A percentile compares a stretch with the other conserved stretches of the same genome.
Evolutionary conservation across 148 eudicot genomes (phyloP).

Genomic region (Amaranthus palmeri): DNA sequence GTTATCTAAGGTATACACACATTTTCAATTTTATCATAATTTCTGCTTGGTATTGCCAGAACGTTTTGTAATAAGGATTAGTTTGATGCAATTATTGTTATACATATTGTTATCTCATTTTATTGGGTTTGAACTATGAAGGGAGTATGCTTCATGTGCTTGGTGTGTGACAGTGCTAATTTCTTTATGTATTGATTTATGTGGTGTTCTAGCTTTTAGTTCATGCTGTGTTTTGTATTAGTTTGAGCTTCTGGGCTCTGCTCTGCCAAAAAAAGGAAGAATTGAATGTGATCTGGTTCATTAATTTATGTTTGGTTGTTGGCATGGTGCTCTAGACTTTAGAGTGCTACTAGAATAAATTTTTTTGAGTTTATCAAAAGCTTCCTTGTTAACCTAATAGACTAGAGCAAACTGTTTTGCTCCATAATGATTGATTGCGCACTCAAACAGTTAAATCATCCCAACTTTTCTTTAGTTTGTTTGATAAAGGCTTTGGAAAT

Average conservation of each 20-base stretch:
- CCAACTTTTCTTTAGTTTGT: not conserved
- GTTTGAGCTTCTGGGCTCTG: not conserved
- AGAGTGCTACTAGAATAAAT: not conserved
- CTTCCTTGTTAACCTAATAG: not conserved
- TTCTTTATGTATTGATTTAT: not conserved
- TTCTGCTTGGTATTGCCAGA: not conserved
- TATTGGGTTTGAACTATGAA: not conserved
- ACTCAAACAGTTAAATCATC: not conserved
- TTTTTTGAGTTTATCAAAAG: not conserved
- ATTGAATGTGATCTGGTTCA: not conserved
- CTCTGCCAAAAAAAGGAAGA: not conserved
- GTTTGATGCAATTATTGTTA: not conserved
- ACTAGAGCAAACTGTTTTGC: not conserved
- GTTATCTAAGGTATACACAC: slow-evolving; percentile 73
- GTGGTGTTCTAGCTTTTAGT: not conserved
- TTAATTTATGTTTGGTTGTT: not conserved
- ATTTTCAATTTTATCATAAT: not conserved
- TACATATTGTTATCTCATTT: not conserved
- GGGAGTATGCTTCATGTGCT: not conserved
- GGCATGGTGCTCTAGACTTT: not conserved
- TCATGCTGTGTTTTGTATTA: not conserved
- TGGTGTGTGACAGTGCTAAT: not conserved
- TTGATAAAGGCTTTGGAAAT: not conserved
- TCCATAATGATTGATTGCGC: not conserved
- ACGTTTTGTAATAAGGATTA: not conserved